Conservation (phyloP, 2,329 filamentous ascomycete genomes). For the Beauveria varroae region DNA sequence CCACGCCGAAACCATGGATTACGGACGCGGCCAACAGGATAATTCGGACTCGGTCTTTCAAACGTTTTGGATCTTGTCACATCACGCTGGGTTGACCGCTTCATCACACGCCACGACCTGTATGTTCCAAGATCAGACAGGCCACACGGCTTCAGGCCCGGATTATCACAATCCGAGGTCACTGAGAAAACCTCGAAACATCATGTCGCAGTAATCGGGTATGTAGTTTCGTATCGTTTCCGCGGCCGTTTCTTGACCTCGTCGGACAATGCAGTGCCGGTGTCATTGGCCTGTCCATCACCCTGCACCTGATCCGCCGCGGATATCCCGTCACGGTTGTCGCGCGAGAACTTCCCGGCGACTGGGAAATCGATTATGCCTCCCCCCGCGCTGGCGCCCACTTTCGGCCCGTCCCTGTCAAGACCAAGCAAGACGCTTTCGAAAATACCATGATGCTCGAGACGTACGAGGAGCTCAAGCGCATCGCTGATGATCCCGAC, state of each 20-base stretch:
- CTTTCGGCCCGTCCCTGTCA: slow-evolving; percentile 1
- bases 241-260: not conserved
- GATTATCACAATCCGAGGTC: no score
- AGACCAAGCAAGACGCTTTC: not conserved
- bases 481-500: not conserved
- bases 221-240: not conserved
- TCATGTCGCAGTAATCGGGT: slow-evolving; percentile 3
- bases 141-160: no score
- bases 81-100: no score
- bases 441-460: slow-evolving; percentile 1
- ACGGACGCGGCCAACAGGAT: no score
- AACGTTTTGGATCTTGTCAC: no score
- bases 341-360: not conserved
- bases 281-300: slow-evolving; percentile 8
- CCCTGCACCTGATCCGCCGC: slow-evolving; percentile 1
- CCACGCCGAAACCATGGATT: no score
- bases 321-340: not conserved
- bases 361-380: slow-evolving; percentile 6
- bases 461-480: not conserved
- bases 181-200: not conserved
- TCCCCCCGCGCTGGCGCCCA: slow-evolving; percentile 3
- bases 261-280: not conserved
- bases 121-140: no score
- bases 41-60: no score
- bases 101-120: no score